phyloP scores from a whole-genome alignment of 2,329 filamentous ascomycete species.

The Drechslerella stenobrocha region DNA sequence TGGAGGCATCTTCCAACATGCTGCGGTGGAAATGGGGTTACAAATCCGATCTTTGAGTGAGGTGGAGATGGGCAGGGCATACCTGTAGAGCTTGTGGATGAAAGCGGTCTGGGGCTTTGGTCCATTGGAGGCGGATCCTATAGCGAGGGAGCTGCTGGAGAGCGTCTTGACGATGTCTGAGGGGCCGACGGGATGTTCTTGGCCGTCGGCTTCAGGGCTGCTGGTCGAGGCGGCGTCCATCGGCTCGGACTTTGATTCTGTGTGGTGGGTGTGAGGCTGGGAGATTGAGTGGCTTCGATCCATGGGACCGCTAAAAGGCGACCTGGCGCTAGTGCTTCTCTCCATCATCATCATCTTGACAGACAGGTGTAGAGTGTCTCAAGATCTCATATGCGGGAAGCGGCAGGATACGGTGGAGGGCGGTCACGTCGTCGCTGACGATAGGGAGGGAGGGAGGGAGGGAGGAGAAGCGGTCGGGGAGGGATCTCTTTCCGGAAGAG shows the following conservation, averaged over 20 bases:
- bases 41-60: background rate
- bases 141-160: constrained; percentile 19
- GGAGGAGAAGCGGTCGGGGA: background rate
- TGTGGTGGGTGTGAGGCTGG: constrained; percentile 30
- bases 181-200: constrained; percentile 7
- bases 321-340: constrained; percentile 48
- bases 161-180: constrained; percentile 61
- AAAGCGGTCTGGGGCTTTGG: constrained; percentile 98
- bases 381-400: background rate
- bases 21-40: constrained; percentile 58
- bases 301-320: constrained; percentile 44
- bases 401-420: constrained; percentile 5
- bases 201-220: constrained; percentile 34
- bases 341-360: constrained; percentile 50
- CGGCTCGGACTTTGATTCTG: constrained; percentile 36
- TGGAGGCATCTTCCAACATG: constrained; percentile 92
- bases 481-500: constrained; percentile 2
- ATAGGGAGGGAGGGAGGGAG: constrained; percentile 1
- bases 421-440: constrained; percentile 18
- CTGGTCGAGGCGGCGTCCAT: constrained; percentile 31
- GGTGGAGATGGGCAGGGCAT: constrained; percentile 55
- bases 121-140: constrained; percentile 56
- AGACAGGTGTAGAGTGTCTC: constrained; percentile 1
- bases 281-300: constrained; percentile 39
- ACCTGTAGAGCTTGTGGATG: constrained; percentile 99